Conservation (phyloP, 2,329 filamentous ascomycete species). For the Colletotrichum sp. region DNA sequence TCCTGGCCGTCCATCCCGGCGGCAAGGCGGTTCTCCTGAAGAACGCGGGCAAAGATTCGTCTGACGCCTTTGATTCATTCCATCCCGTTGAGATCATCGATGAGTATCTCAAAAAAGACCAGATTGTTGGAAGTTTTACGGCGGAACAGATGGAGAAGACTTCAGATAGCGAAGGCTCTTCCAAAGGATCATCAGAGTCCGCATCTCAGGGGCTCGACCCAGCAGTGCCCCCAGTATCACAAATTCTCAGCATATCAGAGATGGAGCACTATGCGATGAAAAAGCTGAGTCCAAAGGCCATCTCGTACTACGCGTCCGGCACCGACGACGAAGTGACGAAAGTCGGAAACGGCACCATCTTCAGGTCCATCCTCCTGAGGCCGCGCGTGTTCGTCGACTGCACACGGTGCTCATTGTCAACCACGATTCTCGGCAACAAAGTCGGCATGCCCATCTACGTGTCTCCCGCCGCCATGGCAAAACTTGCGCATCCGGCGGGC, state of each 20-base stretch:
- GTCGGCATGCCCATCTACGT: constrained; percentile 77
- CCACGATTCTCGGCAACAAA: constrained; percentile 70
- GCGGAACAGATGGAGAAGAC: constrained; percentile 29
- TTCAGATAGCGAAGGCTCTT: not conserved
- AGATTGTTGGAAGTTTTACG: constrained; percentile 74
- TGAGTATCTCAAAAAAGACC: constrained; percentile 72
- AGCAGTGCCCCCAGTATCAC: constrained; percentile 60
- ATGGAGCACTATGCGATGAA: constrained; percentile 77
- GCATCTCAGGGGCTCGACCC: constrained; percentile 10
- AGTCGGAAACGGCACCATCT: constrained; percentile 75
- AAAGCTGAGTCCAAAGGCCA: constrained; percentile 76
- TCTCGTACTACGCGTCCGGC: constrained; percentile 88
- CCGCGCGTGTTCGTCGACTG: constrained; percentile 85
- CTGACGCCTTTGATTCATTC: constrained; percentile 84
- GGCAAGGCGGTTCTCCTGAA: constrained; percentile 81
- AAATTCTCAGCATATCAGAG: constrained; percentile 79
- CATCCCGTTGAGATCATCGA: constrained; percentile 83
- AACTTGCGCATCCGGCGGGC: constrained; percentile 76
- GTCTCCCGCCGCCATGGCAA: constrained; percentile 81
- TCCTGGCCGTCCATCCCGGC: constrained; percentile 78
- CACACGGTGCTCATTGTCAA: constrained; percentile 71
- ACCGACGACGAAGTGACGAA: constrained; percentile 80
- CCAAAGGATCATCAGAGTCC: constrained; percentile 41
- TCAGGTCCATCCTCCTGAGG: constrained; percentile 76
- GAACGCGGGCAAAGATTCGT: constrained; percentile 81